phyloP scores from a whole-genome alignment of 2,329 filamentous ascomycete species.

The Penicillium sp. region DNA sequence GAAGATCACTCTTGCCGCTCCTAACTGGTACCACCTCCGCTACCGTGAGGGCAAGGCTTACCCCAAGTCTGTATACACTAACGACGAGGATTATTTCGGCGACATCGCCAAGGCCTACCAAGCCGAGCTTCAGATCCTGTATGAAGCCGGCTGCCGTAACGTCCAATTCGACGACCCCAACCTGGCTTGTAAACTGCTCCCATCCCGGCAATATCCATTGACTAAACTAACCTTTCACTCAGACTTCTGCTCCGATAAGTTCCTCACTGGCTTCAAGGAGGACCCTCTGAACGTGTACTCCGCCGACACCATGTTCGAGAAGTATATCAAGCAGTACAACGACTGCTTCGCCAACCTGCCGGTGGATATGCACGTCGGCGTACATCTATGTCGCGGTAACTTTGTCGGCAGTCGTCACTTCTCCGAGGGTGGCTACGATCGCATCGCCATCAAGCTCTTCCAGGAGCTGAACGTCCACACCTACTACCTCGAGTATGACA shows the following conservation, averaged over 20 bases:
- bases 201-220: neutral
- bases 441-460: constrained; percentile 66
- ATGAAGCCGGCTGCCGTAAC: constrained; percentile 61
- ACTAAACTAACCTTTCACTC: constrained; percentile 3
- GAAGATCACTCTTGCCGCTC: constrained; percentile 66
- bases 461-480: constrained; percentile 61
- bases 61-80: constrained; percentile 55
- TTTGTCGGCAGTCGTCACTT: constrained; percentile 66
- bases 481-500: constrained; percentile 70
- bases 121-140: constrained; percentile 59
- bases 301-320: constrained; percentile 68
- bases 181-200: constrained; percentile 54
- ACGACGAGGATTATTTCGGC: constrained; percentile 61
- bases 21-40: constrained; percentile 68
- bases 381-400: constrained; percentile 69
- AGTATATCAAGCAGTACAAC: constrained; percentile 76
- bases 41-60: constrained; percentile 57
- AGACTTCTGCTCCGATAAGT: constrained; percentile 73
- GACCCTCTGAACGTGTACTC: constrained; percentile 66
- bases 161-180: constrained; percentile 68
- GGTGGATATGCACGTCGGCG: constrained; percentile 69
- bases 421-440: constrained; percentile 64
- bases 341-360: constrained; percentile 63
- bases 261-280: constrained; percentile 66
- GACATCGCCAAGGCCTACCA: constrained; percentile 66